Conservation (phyloP, 78 protist species). For the Dictyostelium capitatum region DNA sequence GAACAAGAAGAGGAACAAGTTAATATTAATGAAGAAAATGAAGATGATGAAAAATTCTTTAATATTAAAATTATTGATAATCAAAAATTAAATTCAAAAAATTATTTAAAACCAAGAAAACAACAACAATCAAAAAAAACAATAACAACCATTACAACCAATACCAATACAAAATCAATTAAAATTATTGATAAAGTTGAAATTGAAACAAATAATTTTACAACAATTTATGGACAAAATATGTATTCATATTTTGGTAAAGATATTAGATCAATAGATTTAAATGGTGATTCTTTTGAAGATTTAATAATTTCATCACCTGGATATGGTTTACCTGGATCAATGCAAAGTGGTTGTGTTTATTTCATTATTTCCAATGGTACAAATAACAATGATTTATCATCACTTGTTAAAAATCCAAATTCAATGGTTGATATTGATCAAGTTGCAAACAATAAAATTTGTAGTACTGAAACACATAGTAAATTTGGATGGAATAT, state of each 20-base stretch:
- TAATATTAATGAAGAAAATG: not conserved
- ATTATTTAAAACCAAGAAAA: not conserved
- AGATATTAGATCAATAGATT: constrained; percentile 12
- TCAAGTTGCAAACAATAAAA: constrained; percentile 20
- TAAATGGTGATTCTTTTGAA: constrained; percentile 53
- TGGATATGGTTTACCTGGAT: constrained; percentile 58
- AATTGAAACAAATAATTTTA: not conserved
- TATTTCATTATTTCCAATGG: constrained; percentile 33
- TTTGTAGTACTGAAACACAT: constrained; percentile 55
- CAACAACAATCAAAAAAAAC: not conserved
- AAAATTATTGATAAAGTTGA: not conserved
- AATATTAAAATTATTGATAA: not conserved
- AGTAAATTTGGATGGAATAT: constrained; percentile 34
- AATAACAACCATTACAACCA: not conserved
- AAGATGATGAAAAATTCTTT: not conserved
- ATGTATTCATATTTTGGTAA: constrained; percentile 46
- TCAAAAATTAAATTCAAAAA: too few relatives aligned
- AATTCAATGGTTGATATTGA: not conserved
- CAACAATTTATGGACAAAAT: constrained; percentile 24
- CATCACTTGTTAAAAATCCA: not conserved
- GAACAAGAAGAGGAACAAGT: not conserved
- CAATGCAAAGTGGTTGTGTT: constrained; percentile 75
- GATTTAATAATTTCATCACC: constrained; percentile 65
- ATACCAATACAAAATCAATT: not conserved
- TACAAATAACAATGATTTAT: not conserved